Evolutionary conservation across 768 basidiomycete genomes (phyloP), one percentile per base, ranked within the genome.

Genomic region (Sarcodon aspratus): DNA sequence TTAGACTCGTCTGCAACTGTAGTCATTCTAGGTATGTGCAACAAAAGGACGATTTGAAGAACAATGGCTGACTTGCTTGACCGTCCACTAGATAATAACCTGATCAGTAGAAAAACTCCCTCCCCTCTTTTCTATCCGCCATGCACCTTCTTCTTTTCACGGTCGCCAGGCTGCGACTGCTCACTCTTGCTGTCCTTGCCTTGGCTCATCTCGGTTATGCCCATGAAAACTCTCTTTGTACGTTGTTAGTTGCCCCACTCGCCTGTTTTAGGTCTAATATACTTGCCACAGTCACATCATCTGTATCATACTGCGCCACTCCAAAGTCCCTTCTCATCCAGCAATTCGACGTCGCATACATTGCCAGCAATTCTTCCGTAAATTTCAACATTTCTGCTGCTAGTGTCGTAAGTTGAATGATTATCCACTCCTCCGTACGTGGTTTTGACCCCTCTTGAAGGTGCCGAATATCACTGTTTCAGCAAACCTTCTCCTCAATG

Each of bases 321-420:
- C 88, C 89, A 46, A 79, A 85, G 62, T 76, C 78, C 33, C 74
- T 92, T 52, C 82, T 91, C 58, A 72, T 91, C 40, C 75, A 87
- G 65, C 79, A 80, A 55, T 85, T 90, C 58, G 80, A 89, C 58
- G 63, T 90, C 46, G 70, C 74, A 10, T 91, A 83, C 61, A 78
- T 84, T 53, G 73, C 80, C 36, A 59, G 66, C 52, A 90, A 89
- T 59, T 65, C 79, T 18, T 89, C 87, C 33, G 71, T 92, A 42
- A 73, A 73, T 50, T 96, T 96, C 70, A 85, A 88, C 55, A 78
- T 95, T 48, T 83, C 85, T 36, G 88, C 88, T 7, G 85, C 85
- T 35, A 86, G 86, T 52, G 89, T 94, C 50, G 86, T 91, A 55
- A 55, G 85, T 80, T 17, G 40, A 42, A 8, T 42, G 27, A 13